Evolutionary conservation across 805 yeast genomes (phyloP).

Genomic region (Candida berthetii): DNA sequence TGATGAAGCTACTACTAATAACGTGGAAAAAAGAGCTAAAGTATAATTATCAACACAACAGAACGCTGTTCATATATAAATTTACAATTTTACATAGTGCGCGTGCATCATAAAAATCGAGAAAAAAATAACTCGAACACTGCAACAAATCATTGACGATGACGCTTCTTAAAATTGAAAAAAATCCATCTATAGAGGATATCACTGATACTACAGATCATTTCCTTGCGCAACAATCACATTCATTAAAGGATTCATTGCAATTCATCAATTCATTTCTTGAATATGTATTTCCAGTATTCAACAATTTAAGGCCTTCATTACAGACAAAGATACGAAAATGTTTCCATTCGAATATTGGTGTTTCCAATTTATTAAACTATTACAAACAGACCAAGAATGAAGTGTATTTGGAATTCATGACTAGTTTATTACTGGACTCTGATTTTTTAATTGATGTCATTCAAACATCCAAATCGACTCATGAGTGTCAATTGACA

Average conservation of each 20-base stretch:
- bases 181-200: slow-evolving; percentile 1
- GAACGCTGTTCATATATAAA: no score
- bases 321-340: slow-evolving; percentile 9
- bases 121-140: no score
- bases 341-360: slow-evolving; percentile 10
- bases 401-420: slow-evolving; percentile 12
- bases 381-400: slow-evolving; percentile 16
- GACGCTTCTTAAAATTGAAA: slow-evolving; percentile 7
- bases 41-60: no score
- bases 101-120: no score
- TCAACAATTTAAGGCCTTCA: slow-evolving; percentile 9
- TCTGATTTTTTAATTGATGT: slow-evolving; percentile 6
- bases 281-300: slow-evolving; percentile 16
- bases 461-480: slow-evolving; percentile 4
- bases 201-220: neutral
- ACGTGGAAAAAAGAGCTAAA: no score
- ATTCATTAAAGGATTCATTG: slow-evolving; percentile 4
- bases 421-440: slow-evolving; percentile 14
- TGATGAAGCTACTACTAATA: no score
- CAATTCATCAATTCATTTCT: slow-evolving; percentile 12
- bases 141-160: no score
- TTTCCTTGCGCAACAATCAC: no score
- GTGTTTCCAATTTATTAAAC: slow-evolving; percentile 13
- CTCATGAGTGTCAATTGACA: slow-evolving; percentile 8
- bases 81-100: no score